phyloP scores from a whole-genome alignment of 2,329 filamentous ascomycete species.

The Penicillium sp. region DNA sequence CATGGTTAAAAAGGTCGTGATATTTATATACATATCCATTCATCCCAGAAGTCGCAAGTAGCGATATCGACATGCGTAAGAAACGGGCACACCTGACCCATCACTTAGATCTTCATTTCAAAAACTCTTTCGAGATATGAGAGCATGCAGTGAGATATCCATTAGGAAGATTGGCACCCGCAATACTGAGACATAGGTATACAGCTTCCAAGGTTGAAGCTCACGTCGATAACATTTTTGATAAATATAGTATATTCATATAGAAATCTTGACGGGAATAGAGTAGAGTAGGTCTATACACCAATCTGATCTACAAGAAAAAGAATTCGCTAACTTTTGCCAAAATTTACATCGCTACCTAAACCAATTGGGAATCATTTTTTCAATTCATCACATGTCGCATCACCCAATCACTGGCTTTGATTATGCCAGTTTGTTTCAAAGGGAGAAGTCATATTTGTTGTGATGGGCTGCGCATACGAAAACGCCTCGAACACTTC shows the following conservation, averaged over 20 bases:
- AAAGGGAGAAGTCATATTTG: slow-evolving; percentile 41
- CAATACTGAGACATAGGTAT: no score
- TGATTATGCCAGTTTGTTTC: slow-evolving; percentile 26
- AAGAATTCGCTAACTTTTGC: slow-evolving; percentile 1
- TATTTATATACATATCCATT: no score
- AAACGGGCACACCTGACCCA: no score
- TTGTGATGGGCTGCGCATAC: slow-evolving; percentile 45
- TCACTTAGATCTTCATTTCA: no score
- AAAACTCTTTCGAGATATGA: no score
- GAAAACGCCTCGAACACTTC: slow-evolving; percentile 49
- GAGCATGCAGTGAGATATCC: no score
- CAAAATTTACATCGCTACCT: slow-evolving; percentile 2
- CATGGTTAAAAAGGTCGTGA: neutral
- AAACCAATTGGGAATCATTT: slow-evolving; percentile 14
- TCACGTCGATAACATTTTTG: neutral
- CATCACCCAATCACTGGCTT: slow-evolving; percentile 3
- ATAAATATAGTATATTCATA: neutral
- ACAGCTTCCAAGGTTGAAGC: no score
- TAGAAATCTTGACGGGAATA: neutral
- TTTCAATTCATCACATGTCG: neutral
- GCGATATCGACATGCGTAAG: no score
- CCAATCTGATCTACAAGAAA: neutral
- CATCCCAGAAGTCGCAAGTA: no score
- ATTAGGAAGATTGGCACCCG: neutral
- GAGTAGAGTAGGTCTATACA: neutral